phyloP scores from a whole-genome alignment of 2,329 filamentous ascomycete species.

The Thielaviopsis cerberus region DNA sequence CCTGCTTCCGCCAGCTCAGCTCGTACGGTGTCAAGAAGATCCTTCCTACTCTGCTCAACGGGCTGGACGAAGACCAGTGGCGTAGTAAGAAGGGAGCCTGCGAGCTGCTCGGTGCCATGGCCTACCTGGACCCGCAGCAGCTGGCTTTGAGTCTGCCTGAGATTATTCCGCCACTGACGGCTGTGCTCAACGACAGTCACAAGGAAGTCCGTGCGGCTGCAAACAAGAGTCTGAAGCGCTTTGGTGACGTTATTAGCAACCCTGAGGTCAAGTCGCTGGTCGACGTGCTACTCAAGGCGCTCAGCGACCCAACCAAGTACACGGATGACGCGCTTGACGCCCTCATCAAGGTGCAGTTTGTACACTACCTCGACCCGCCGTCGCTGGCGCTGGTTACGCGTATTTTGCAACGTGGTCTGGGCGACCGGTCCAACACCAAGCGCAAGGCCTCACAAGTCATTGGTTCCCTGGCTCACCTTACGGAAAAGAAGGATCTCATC shows the following conservation, averaged over 20 bases:
- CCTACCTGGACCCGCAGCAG: conserved; percentile 90
- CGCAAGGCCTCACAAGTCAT: conserved; percentile 94
- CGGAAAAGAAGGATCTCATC: conserved; percentile 84
- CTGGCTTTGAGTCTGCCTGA: conserved; percentile 80
- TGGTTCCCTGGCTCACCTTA: conserved; percentile 88
- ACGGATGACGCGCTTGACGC: conserved; percentile 87
- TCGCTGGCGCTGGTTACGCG: conserved; percentile 87
- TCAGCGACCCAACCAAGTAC: conserved; percentile 93
- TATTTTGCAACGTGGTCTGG: conserved; percentile 80
- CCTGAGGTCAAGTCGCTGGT: conserved; percentile 91
- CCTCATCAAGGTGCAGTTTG: conserved; percentile 93
- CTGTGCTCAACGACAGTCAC: conserved; percentile 89
- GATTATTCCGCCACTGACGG: conserved; percentile 88
- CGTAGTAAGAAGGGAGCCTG: conserved; percentile 96
- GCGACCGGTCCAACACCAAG: conserved; percentile 84
- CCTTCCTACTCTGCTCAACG: conserved; percentile 73
- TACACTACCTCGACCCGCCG: conserved; percentile 94
- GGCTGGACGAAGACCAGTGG: conserved; percentile 90
- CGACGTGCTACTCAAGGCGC: conserved; percentile 77
- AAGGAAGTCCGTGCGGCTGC: conserved; percentile 87
- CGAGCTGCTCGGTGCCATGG: conserved; percentile 92
- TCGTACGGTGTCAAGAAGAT: conserved; percentile 94
- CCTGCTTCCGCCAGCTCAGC: conserved; percentile 80
- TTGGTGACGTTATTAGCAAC: conserved; percentile 95
- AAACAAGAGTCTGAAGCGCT: conserved; percentile 90